Conservation (phyloP, 306 rosid genomes). For the Bauhinia variegata region DNA sequence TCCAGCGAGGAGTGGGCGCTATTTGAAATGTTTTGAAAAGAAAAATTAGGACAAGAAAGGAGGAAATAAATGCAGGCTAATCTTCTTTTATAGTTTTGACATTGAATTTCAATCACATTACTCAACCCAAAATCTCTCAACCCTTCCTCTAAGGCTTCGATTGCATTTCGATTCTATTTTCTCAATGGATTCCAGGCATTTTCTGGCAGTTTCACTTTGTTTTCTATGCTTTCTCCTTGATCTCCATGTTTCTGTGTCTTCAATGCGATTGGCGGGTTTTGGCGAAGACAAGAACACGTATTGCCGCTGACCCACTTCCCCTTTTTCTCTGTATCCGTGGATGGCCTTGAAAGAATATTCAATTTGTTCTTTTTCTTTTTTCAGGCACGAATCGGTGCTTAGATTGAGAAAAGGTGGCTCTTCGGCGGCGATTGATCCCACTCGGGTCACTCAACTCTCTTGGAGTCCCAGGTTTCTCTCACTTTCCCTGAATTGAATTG, state of each 20-base stretch:
- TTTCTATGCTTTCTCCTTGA: conserved; percentile 48
- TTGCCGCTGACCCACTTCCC: background rate
- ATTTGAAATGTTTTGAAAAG: background rate
- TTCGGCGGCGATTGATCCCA: conserved; percentile 68
- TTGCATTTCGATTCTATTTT: background rate
- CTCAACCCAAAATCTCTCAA: background rate
- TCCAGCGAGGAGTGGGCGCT: conserved; percentile 37
- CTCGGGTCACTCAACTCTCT: conserved; percentile 80
- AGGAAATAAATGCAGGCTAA: background rate
- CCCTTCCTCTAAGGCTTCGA: background rate
- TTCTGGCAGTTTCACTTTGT: conserved; percentile 42
- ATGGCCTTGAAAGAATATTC: background rate
- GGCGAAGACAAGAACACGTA: conserved; percentile 48
- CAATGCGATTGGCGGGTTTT: conserved; percentile 49
- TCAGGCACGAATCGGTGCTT: conserved; percentile 63
- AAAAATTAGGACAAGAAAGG: background rate
- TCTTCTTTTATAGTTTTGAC: background rate
- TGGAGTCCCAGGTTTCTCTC: conserved; percentile 85
- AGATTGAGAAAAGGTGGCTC: conserved; percentile 47
- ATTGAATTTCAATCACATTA: background rate
- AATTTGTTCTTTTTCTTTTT: conserved; percentile 8
- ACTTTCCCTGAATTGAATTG: background rate
- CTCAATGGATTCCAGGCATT: conserved; percentile 50
- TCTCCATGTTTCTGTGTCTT: conserved; percentile 53
- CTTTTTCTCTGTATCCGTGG: background rate